A percentile compares a stretch with the other conserved stretches of the same genome.
phyloP scores from a whole-genome alignment of 2,329 filamentous ascomycete species.

The Colletotrichum orbiculare region DNA sequence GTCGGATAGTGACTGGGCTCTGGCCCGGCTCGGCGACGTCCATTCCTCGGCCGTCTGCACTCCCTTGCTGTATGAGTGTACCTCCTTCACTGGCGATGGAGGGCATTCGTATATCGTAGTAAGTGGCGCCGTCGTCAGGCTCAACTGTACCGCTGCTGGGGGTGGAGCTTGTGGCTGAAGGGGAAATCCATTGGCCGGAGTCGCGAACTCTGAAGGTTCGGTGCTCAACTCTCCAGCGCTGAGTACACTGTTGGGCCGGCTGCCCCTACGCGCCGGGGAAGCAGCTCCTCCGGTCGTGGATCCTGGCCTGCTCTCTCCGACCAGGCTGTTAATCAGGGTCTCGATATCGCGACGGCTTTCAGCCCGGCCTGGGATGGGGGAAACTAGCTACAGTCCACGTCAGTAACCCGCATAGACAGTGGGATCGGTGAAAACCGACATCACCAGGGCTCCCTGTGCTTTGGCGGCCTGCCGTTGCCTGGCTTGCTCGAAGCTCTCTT shows the following conservation, averaged over 20 bases:
- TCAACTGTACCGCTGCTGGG: slow-evolving; percentile 67
- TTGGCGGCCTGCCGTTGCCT: slow-evolving; percentile 76
- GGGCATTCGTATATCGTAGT: slow-evolving; percentile 85
- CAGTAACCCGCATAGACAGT: slow-evolving; percentile 15
- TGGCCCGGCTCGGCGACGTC: slow-evolving; percentile 64
- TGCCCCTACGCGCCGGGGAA: slow-evolving; percentile 76
- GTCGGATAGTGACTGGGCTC: slow-evolving; percentile 71
- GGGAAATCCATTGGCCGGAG: slow-evolving; percentile 55
- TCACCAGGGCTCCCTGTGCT: slow-evolving; percentile 77
- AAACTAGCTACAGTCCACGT: slow-evolving; percentile 56
- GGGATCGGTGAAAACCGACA: slow-evolving; percentile 61
- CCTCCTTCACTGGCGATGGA: slow-evolving; percentile 80
- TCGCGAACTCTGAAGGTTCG: slow-evolving; percentile 72
- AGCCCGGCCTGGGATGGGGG: slow-evolving; percentile 76
- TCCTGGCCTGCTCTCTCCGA: slow-evolving; percentile 79
- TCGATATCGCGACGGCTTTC: slow-evolving; percentile 83
- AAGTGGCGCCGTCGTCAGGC: slow-evolving; percentile 76
- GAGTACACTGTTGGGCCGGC: slow-evolving; percentile 86
- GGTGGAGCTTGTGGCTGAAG: slow-evolving; percentile 46
- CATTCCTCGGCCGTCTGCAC: slow-evolving; percentile 90
- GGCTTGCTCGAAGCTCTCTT: slow-evolving; percentile 83
- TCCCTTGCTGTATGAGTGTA: slow-evolving; percentile 96
- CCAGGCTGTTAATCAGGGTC: slow-evolving; percentile 83
- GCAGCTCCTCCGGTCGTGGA: slow-evolving; percentile 73
- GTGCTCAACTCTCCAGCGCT: slow-evolving; percentile 85